Evolutionary conservation across 2,329 filamentous ascomycete genomes (phyloP), one percentile per base, ranked within the genome.

Genomic region (Hymenoscyphus albidus): DNA sequence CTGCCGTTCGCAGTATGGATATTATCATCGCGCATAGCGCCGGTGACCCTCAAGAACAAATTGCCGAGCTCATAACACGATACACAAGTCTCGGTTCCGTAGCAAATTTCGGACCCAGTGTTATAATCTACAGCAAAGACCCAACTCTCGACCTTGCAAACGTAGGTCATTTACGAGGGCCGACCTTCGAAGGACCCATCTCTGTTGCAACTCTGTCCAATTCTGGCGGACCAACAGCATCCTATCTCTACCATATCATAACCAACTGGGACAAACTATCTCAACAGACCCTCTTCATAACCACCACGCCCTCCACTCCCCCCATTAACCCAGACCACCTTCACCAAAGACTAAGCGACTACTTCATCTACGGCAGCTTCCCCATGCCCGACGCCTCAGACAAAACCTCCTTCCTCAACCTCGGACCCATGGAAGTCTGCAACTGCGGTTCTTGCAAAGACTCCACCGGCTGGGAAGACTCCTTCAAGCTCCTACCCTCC

Each of bases 241-340:
- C 80, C 3, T 82, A 79, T 70, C 76, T 83, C 3, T 71, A 77
- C 65, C 81, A 83, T 67, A 81, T 82, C 40, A 64, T 80, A 3
- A 70, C 67, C 14, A 64, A 73, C 54, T 83, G 78, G 77, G 77
- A 81, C 44, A 69, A 69, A 27, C 75, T 83, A 3, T 77, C 80
- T 12, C 73, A 72, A 13, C 80, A 82, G 59, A 81, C 79, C 0
- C 66, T 82, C 32, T 83, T 83, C 72, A 72, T 82, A 31, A 76
- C 39, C 66, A 79, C 35, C 74, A 56, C 64, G 6, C 65, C 64
- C 2, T 57, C 63, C 13, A 58, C 60, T 31, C 32, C 61, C 5
- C n/a, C 42, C 16, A 65, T 65, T 16, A 27, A 65, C 10, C 59
- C 39, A 62, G 12, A 58, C 39, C 55, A 62, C 16, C 39, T 63